These are phyloP conservation scores for Xylaria curta DNA, from an alignment of 495 filamentous ascomycete species.

Conservation along the genomic window DNA sequence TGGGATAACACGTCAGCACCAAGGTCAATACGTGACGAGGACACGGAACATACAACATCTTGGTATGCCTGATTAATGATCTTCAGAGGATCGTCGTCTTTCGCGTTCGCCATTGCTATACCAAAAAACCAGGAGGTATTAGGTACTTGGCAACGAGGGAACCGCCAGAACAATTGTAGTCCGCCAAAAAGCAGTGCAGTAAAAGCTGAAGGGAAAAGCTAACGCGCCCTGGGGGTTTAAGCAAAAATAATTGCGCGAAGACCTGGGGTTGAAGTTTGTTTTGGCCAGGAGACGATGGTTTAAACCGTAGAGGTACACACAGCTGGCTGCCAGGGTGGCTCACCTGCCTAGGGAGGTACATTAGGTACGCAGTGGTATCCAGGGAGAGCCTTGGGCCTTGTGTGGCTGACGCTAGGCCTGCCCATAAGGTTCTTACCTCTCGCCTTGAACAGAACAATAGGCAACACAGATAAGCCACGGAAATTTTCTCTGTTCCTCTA, in stretches of 20 bases:
- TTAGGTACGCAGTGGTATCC: not conserved
- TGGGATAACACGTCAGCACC: slow-evolving; percentile 21
- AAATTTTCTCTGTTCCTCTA: not conserved
- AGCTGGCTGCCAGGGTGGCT: not conserved
- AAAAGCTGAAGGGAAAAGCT: not conserved
- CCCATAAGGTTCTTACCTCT: not conserved
- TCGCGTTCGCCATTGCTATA: slow-evolving; percentile 45
- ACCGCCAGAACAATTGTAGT: not conserved
- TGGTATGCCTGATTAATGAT: slow-evolving; percentile 53
- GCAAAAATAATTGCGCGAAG: too few relatives aligned
- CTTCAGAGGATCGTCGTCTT: slow-evolving; percentile 46
- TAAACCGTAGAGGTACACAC: slow-evolving; percentile 5
- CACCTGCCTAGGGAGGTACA: not conserved
- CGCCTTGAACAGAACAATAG: not conserved
- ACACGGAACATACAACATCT: slow-evolving; percentile 49
- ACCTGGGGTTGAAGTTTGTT: not conserved
- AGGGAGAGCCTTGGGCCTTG: not conserved
- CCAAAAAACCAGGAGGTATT: not conserved
- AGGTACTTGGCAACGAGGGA: not conserved
- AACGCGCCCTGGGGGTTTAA: not conserved
- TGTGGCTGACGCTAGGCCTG: slow-evolving; percentile 8
- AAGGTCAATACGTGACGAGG: not conserved
- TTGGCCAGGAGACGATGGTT: slow-evolving; percentile 7
- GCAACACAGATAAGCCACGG: too few relatives aligned
- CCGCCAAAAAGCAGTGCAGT: not conserved